Base-by-base conservation (phyloP, 768 basidiomycete species). In the Rhodotorula paludigena region DNA sequence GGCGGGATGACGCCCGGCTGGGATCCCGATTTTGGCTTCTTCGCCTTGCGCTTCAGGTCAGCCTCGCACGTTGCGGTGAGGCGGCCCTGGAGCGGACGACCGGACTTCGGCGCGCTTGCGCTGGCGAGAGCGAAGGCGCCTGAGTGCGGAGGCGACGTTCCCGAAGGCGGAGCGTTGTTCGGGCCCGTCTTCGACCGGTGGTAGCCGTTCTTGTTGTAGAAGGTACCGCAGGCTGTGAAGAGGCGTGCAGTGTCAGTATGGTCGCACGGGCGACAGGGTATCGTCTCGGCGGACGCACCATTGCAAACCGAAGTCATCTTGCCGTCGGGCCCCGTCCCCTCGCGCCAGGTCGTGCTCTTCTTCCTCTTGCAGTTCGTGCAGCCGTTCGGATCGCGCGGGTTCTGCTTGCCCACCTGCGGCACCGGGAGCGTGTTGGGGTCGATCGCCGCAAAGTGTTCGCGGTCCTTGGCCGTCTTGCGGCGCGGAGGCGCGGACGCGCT, bases 191-290 rank as follows among this genome's bases (percentile, higher is more conserved):
- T 73, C 39, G 56, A 30, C 25, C 72, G 72, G 48, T 73, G 72
- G 68, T 62, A 61, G 25, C 72, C 72, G 45, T 73, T 60, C 62
- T 69, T 69, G 56, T 73, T 73, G 68, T 45, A 73, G 64, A 66
- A 73, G 18, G 30, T 60, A n/a, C 72, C 72, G 56, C 72, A 73
- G 20, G 72, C 71, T 72, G 60, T 2, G n/a, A 18, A 25, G 16
- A 12, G 6, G 21, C 25, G 15, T 16, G 33, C n/a, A 14, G 5
- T 14, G 65, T 30, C 38, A 32, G 20, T 6, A 28, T 23, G 18
- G 10, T 5, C 1, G 5, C 3, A 33, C 2, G 8, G 35, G 16
- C 3, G 54, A 25, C 25, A 10, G 49, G 14, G 21, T 6, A 42
- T n/a, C n/a, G n/a, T n/a, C n/a, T n/a, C n/a, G 36, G 54, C 6